These are phyloP conservation scores for Ganoderma boninense DNA, from an alignment of 1,284 basidiomycete species.

Conservation along the genomic window DNA sequence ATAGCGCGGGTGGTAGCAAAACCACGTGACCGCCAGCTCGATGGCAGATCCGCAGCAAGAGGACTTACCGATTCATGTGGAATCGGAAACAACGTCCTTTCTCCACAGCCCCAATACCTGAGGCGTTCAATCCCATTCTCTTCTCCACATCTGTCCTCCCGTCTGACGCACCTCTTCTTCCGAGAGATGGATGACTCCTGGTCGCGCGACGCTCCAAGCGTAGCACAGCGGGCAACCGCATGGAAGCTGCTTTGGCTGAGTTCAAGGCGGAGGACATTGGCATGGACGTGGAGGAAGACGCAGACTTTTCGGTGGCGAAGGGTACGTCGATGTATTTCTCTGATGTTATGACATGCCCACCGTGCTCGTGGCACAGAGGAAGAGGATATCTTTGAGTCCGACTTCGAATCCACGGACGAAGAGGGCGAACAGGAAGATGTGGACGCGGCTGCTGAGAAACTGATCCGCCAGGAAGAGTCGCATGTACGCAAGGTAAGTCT, in stretches of 20 bases:
- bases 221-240: conserved; percentile 82
- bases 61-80: too few species aligned
- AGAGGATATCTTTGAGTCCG: conserved; percentile 80
- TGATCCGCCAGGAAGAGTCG: conserved; percentile 67
- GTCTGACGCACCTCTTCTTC: neutral
- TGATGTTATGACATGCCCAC: neutral
- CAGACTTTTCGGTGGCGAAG: conserved; percentile 71
- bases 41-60: too few species aligned
- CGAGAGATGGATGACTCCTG: conserved; percentile 56
- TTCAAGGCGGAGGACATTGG: conserved; percentile 63
- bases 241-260: conserved; percentile 79
- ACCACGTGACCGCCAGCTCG: too few species aligned
- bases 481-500: conserved; percentile 58
- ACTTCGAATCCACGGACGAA: conserved; percentile 85
- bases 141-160: neutral
- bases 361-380: conserved; percentile 58
- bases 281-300: conserved; percentile 73
- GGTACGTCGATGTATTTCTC: conserved; percentile 44
- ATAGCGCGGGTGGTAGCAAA: too few species aligned
- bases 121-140: neutral
- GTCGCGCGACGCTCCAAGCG: conserved; percentile 67
- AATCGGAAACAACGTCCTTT: neutral
- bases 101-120: neutral
- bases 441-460: conserved; percentile 60
- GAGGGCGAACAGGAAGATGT: conserved; percentile 64